Evolutionary conservation across 2,329 filamentous ascomycete genomes (phyloP).

Genomic region (Coniochaeta sp.): DNA sequence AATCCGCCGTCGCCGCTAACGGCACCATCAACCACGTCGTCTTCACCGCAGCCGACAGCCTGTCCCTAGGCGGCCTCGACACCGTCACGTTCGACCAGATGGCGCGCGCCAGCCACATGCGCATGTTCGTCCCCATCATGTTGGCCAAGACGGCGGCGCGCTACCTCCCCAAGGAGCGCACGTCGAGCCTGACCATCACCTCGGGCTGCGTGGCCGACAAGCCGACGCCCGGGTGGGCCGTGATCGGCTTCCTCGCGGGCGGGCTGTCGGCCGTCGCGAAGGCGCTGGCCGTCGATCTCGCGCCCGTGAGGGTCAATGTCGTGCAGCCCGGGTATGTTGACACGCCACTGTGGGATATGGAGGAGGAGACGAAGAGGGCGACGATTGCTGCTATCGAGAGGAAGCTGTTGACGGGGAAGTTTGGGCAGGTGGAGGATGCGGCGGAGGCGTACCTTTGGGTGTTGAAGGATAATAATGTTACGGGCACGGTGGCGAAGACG

Average conservation of each 20-base stretch:
- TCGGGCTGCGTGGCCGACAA: conserved; percentile 43
- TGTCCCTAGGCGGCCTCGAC: conserved; percentile 11
- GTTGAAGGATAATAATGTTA: conserved; percentile 20
- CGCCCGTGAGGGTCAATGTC: conserved; percentile 56
- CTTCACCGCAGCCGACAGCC: conserved; percentile 21
- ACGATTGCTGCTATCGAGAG: conserved; percentile 13
- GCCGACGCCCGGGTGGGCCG: conserved; percentile 43
- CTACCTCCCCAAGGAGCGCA: conserved; percentile 21
- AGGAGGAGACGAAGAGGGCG: conserved; percentile 13
- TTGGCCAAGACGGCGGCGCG: conserved; percentile 23
- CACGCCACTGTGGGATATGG: conserved; percentile 34
- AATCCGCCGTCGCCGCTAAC: conserved; percentile 14
- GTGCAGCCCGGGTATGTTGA: conserved; percentile 48
- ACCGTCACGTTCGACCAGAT: conserved; percentile 20
- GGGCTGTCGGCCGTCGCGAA: conserved; percentile 46
- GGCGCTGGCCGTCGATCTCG: conserved; percentile 54
- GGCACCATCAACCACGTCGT: conserved; percentile 17
- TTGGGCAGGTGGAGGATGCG: conserved; percentile 17
- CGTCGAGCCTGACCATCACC: conserved; percentile 47
- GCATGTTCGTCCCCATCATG: conserved; percentile 23
- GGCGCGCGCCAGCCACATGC: conserved; percentile 19
- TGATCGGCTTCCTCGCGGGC: conserved; percentile 39
- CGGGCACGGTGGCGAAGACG: conserved; percentile 15
- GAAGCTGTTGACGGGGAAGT: conserved; percentile 12
- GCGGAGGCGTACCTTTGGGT: conserved; percentile 22